Evolutionary conservation across 2,329 filamentous ascomycete species (phyloP).

Genomic region (Penicillium sp.): DNA sequence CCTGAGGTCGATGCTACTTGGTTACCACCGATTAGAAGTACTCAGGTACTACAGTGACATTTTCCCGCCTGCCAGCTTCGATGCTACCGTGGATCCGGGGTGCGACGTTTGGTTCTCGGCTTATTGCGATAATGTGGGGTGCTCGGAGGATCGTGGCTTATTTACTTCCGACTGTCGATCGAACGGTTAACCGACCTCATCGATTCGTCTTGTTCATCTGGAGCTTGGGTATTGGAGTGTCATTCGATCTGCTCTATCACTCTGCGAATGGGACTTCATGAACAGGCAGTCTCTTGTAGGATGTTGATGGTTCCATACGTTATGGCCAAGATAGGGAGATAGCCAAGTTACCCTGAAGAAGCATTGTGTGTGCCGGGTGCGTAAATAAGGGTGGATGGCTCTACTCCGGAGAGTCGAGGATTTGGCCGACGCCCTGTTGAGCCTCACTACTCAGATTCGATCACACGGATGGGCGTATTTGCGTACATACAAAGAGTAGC

Average conservation of each 20-base stretch:
- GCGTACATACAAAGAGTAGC: background rate
- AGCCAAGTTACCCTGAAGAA: background rate
- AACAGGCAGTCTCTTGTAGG: background rate
- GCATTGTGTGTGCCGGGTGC: background rate
- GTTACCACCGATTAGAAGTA: background rate
- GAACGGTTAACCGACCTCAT: background rate
- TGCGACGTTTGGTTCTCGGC: constrained; percentile 3
- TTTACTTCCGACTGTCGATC: background rate
- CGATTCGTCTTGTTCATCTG: background rate
- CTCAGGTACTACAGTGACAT: constrained; percentile 14
- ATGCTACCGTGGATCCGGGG: constrained; percentile 19
- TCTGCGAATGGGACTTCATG: background rate
- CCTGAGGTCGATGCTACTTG: constrained; percentile 3
- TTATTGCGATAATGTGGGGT: background rate
- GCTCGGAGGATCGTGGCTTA: background rate
- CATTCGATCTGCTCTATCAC: background rate
- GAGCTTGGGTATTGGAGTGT: background rate
- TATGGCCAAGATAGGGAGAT: background rate
- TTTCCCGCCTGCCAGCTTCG: background rate
- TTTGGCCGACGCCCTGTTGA: background rate
- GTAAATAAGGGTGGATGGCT: background rate
- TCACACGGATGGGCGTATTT: background rate
- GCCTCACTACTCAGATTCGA: background rate
- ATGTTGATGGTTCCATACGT: background rate
- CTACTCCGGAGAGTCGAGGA: background rate